Evolutionary conservation across 2,329 filamentous ascomycete species (phyloP).

Genomic region (Xylariaceae sp.): DNA sequence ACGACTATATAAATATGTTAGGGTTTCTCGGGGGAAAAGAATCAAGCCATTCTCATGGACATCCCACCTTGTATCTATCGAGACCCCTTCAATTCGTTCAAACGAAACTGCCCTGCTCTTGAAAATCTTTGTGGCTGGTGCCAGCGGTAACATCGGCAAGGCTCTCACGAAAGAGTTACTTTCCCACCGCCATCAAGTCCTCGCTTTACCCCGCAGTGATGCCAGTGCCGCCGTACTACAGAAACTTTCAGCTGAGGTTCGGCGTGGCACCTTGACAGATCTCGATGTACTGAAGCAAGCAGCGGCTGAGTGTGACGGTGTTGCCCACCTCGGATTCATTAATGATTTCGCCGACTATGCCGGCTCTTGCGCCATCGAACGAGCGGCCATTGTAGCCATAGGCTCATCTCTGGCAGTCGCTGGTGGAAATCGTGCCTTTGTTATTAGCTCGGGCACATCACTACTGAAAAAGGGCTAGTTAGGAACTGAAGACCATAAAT

Average conservation of each 20-base stretch:
- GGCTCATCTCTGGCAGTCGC: conserved; percentile 5
- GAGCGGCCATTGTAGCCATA: conserved; percentile 10
- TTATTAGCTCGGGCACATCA: conserved; percentile 9
- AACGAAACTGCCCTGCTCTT: not conserved
- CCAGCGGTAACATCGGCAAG: conserved; percentile 8
- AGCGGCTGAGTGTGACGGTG: conserved; percentile 6
- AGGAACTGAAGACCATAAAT: conserved; percentile 2
- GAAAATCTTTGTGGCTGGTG: conserved; percentile 11
- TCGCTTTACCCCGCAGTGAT: conserved; percentile 9
- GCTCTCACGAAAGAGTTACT: conserved; percentile 7
- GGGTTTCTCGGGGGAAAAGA: too few species aligned
- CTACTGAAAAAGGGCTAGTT: conserved; percentile 6
- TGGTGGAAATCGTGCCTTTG: conserved; percentile 5
- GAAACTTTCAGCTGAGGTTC: conserved; percentile 4
- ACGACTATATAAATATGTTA: too few species aligned
- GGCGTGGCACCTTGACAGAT: conserved; percentile 6
- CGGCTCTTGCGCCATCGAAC: conserved; percentile 6
- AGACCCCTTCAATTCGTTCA: too few species aligned
- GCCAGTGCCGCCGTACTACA: not conserved
- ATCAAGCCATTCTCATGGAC: too few species aligned
- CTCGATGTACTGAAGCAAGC: conserved; percentile 4
- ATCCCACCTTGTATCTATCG: too few species aligned
- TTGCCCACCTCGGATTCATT: conserved; percentile 10
- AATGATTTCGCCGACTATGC: conserved; percentile 3
- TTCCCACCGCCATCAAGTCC: conserved; percentile 8